Evolutionary conservation across 2,329 filamentous ascomycete genomes (phyloP).

Genomic region (Amesomyces nigricolor): DNA sequence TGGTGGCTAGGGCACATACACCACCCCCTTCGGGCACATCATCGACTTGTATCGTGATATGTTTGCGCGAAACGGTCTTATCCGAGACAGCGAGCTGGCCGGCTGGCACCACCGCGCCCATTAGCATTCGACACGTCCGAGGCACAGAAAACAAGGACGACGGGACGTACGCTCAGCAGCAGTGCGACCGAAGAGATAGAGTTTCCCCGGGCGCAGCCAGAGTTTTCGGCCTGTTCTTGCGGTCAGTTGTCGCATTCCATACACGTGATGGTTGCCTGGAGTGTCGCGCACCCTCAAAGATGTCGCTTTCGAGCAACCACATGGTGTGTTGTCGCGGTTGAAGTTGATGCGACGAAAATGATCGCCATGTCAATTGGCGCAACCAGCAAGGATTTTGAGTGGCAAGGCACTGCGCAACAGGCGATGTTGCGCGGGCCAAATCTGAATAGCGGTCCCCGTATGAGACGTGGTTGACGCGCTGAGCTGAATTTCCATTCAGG

Average conservation of each 20-base stretch:
- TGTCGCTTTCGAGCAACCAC: slow-evolving; percentile 60
- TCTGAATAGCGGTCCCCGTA: too few species aligned
- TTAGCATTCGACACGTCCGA: too few species aligned
- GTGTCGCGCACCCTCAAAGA: slow-evolving; percentile 42
- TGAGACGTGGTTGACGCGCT: too few species aligned
- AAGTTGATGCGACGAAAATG: too few species aligned
- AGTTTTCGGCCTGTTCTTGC: slow-evolving; percentile 55
- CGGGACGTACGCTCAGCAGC: slow-evolving; percentile 52
- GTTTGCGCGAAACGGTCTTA: slow-evolving; percentile 81
- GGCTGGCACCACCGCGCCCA: slow-evolving; percentile 36
- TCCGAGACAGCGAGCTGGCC: slow-evolving; percentile 66
- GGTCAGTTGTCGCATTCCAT: slow-evolving; percentile 9
- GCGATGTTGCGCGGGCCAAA: background rate
- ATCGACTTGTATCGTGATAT: slow-evolving; percentile 71
- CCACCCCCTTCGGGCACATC: slow-evolving; percentile 60
- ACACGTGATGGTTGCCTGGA: background rate
- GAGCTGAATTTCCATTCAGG: too few species aligned
- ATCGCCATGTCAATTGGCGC: too few species aligned
- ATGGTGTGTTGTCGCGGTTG: slow-evolving; percentile 33
- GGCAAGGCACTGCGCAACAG: background rate
- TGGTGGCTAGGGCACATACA: slow-evolving; percentile 39
- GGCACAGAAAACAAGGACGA: background rate
- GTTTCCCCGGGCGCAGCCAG: slow-evolving; percentile 82
- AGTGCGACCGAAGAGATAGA: slow-evolving; percentile 80
- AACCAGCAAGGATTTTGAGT: too few species aligned